These are phyloP conservation scores for Albizia julibrissin DNA, from an alignment of 306 rosid genomes.

Conservation along the genomic window DNA sequence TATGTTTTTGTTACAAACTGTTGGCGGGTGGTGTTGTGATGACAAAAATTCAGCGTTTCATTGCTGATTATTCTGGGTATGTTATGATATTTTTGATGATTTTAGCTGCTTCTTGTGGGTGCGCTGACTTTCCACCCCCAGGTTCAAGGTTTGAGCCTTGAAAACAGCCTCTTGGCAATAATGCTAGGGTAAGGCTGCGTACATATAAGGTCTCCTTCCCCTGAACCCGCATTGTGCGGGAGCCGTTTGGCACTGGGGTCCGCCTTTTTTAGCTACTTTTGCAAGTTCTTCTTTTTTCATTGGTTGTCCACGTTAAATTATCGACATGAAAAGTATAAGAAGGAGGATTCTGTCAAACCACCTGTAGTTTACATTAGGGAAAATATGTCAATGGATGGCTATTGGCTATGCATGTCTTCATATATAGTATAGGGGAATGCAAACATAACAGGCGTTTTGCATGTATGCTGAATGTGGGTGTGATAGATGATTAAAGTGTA, in stretches of 20 bases:
- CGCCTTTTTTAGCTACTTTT: slow-evolving; percentile 8
- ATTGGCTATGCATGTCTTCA: neutral
- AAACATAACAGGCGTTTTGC: neutral
- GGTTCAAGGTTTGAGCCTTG: too few relatives aligned
- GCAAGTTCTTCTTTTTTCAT: neutral
- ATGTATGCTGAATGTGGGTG: neutral
- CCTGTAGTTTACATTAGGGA: neutral
- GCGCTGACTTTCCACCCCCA: too few relatives aligned
- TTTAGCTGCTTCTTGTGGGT: slow-evolving; percentile 6
- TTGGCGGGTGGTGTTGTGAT: slow-evolving; percentile 1
- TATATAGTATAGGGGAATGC: neutral
- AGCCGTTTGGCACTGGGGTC: too few relatives aligned
- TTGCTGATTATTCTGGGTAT: neutral
- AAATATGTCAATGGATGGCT: neutral
- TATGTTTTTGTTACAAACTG: neutral
- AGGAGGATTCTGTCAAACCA: neutral
- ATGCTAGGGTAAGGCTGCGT: too few relatives aligned
- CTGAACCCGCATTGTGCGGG: too few relatives aligned
- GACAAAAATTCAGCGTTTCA: neutral
- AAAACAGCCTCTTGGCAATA: too few relatives aligned
- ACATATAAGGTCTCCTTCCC: too few relatives aligned
- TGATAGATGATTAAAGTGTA: too few relatives aligned
- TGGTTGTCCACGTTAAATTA: neutral
- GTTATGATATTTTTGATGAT: slow-evolving; percentile 5
- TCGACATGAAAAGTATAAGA: neutral